Conservation (phyloP, 108 stramenopile genomes). For the Mediolabrus comicus region DNA sequence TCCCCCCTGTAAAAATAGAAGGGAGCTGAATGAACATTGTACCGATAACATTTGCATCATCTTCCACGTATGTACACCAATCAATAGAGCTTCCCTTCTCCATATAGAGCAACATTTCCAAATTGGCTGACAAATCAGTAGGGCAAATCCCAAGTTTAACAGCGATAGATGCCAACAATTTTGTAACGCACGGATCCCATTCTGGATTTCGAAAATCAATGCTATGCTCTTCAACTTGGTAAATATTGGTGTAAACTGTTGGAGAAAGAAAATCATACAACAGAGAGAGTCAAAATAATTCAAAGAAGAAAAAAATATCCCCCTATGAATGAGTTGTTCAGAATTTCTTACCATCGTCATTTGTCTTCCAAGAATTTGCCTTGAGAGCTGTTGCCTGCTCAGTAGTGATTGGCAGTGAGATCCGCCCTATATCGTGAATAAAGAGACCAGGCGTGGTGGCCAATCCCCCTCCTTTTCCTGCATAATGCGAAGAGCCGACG, state of each 20-base stretch:
- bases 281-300: neutral
- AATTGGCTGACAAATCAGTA: neutral
- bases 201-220: neutral
- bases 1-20: conserved; percentile 3
- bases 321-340: neutral
- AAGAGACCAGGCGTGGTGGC: neutral
- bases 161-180: neutral
- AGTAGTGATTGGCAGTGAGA: neutral
- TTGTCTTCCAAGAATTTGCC: neutral
- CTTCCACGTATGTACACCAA: conserved; percentile 4
- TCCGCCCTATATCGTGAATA: neutral
- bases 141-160: neutral
- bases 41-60: conserved; percentile 2
- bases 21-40: conserved; percentile 10
- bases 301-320: neutral
- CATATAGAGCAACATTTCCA: conserved; percentile 13
- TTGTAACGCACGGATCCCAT: neutral
- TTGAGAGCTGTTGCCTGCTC: neutral
- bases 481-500: neutral
- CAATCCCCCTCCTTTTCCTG: neutral
- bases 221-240: neutral
- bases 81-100: conserved; percentile 9
- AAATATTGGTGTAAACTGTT: neutral
- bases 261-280: neutral
- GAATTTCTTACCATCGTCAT: neutral